Evolutionary conservation across 352 stramenopile species (phyloP).

Genomic region (Elongisporangium undulatum): DNA sequence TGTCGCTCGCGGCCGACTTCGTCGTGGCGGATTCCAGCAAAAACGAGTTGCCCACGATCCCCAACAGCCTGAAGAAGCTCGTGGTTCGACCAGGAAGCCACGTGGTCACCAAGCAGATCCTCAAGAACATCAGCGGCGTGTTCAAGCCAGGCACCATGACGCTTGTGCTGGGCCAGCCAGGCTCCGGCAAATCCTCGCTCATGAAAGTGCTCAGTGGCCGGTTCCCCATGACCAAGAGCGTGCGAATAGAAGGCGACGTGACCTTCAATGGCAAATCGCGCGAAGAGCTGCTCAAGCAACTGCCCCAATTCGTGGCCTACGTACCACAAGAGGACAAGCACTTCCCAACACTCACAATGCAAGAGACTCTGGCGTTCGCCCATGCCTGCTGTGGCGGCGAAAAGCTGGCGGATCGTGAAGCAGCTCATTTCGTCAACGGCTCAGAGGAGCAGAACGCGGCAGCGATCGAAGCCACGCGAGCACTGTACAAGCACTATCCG

Average conservation of each 20-base stretch:
- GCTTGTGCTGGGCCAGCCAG: slow-evolving; percentile 25
- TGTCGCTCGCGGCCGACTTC: slow-evolving; percentile 21
- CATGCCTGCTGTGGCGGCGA: slow-evolving; percentile 12
- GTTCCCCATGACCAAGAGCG: slow-evolving; percentile 15
- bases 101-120: slow-evolving; percentile 24
- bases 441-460: slow-evolving; percentile 7
- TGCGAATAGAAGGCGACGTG: slow-evolving; percentile 16
- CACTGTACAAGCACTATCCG: slow-evolving; percentile 18
- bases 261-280: slow-evolving; percentile 19
- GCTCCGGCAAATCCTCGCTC: slow-evolving; percentile 17
- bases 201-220: slow-evolving; percentile 16
- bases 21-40: slow-evolving; percentile 13
- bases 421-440: slow-evolving; percentile 12
- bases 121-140: slow-evolving; percentile 28
- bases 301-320: slow-evolving; percentile 26
- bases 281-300: slow-evolving; percentile 5
- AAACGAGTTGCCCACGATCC: slow-evolving; percentile 26
- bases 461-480: not conserved
- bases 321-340: slow-evolving; percentile 23
- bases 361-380: slow-evolving; percentile 32
- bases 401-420: slow-evolving; percentile 21
- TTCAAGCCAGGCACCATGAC: slow-evolving; percentile 33
- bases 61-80: slow-evolving; percentile 15
- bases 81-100: slow-evolving; percentile 18
- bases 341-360: slow-evolving; percentile 16